Conservation (phyloP, 1,284 basidiomycete species). For the Apiotrichum porosum region DNA sequence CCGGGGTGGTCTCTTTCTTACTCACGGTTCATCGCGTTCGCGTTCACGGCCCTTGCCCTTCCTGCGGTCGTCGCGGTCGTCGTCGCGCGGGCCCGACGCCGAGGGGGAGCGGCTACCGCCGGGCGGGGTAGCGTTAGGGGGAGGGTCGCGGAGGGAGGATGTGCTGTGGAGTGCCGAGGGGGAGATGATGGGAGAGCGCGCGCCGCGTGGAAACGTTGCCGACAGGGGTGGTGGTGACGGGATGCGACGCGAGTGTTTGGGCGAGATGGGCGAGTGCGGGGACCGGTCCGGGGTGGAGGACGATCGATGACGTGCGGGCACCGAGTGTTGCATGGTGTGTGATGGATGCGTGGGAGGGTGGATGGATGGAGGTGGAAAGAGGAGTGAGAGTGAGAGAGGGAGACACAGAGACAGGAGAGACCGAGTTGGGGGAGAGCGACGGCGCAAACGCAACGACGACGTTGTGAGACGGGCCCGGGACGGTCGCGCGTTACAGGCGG, state of each 20-base stretch:
- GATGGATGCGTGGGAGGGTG: no score
- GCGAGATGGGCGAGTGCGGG: not conserved
- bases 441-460: no score
- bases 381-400: no score
- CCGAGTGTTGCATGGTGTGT: not conserved
- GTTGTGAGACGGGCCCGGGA: no score
- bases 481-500: no score
- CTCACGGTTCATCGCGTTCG: slow-evolving; percentile 18
- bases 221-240: not conserved
- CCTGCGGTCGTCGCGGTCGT: slow-evolving; percentile 11
- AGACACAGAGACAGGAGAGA: no score
- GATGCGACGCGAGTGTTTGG: not conserved
- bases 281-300: not conserved
- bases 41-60: slow-evolving; percentile 20
- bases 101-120: slow-evolving; percentile 22
- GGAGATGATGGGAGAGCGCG: not conserved
- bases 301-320: not conserved
- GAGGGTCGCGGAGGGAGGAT: slow-evolving; percentile 31
- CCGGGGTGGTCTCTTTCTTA: no score
- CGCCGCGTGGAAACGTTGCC: not conserved
- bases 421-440: no score
- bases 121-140: slow-evolving; percentile 24
- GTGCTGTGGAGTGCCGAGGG: slow-evolving; percentile 20
- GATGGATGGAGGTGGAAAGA: not conserved
- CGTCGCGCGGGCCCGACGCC: slow-evolving; percentile 3